phyloP scores from a whole-genome alignment of 2,329 filamentous ascomycete species.

The Fusarium denticulatum region DNA sequence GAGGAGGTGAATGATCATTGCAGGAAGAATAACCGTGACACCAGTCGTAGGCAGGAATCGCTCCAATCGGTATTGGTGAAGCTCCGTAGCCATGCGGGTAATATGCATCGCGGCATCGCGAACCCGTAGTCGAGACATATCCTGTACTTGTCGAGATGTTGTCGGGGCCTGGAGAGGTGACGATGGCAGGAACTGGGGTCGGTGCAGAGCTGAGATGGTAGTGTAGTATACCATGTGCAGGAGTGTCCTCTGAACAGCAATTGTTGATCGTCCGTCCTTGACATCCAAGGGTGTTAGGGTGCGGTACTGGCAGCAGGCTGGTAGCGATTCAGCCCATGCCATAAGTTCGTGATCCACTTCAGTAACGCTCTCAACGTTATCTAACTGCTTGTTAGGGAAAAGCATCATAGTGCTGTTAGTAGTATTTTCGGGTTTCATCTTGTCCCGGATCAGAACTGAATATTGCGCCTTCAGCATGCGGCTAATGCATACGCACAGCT shows the following conservation, averaged over 20 bases:
- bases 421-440: slow-evolving; percentile 79
- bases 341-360: slow-evolving; percentile 82
- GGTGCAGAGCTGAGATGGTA: slow-evolving; percentile 88
- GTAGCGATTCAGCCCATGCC: slow-evolving; percentile 79
- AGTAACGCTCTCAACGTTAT: slow-evolving; percentile 83
- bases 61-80: slow-evolving; percentile 78
- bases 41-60: slow-evolving; percentile 87
- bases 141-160: slow-evolving; percentile 76
- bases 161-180: slow-evolving; percentile 64
- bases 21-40: slow-evolving; percentile 88
- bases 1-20: slow-evolving; percentile 92
- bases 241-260: slow-evolving; percentile 80
- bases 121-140: slow-evolving; percentile 83
- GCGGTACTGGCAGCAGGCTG: slow-evolving; percentile 75
- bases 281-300: slow-evolving; percentile 64
- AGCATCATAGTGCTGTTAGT: slow-evolving; percentile 87
- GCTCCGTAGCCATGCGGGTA: slow-evolving; percentile 81
- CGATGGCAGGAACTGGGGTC: slow-evolving; percentile 87
- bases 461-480: slow-evolving; percentile 92
- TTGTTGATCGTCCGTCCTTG: slow-evolving; percentile 67
- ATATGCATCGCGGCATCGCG: slow-evolving; percentile 86
- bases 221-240: slow-evolving; percentile 95
- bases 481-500: slow-evolving; percentile 88
- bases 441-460: slow-evolving; percentile 86
- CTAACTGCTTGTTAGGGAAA: slow-evolving; percentile 85